Evolutionary conservation across 179 eudicot species (phyloP).

Genomic region (Nepenthes alata): DNA sequence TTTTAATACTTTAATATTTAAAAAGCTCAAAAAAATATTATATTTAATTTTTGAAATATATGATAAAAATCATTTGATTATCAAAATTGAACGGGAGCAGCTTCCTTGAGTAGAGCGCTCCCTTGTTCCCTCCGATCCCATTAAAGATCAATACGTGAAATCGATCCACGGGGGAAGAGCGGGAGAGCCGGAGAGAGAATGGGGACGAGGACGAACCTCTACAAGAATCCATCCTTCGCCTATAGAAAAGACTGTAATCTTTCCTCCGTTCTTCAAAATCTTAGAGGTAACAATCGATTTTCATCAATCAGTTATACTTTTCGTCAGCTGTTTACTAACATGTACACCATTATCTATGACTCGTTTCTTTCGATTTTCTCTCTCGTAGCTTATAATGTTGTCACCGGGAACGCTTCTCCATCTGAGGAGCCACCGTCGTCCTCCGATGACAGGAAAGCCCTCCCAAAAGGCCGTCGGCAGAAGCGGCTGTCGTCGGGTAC

Average conservation of each 20-base stretch:
- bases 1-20: too few species aligned
- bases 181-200: slow-evolving; percentile 12
- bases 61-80: too few species aligned
- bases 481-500: slow-evolving; percentile 9
- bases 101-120: too few species aligned
- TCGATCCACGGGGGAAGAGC: too few species aligned
- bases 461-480: slow-evolving; percentile 33
- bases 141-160: too few species aligned
- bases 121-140: too few species aligned
- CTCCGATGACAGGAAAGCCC: slow-evolving; percentile 4
- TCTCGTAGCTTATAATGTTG: slow-evolving; percentile 42
- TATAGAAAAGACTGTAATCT: slow-evolving; percentile 52
- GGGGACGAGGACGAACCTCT: slow-evolving; percentile 54
- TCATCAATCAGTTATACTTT: neutral
- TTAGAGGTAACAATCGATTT: slow-evolving; percentile 23
- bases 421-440: slow-evolving; percentile 7
- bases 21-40: too few species aligned
- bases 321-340: too few species aligned
- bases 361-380: neutral
- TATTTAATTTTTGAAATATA: too few species aligned
- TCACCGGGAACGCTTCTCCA: slow-evolving; percentile 47
- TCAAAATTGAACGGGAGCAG: too few species aligned
- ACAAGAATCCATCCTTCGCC: slow-evolving; percentile 60
- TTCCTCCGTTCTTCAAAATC: slow-evolving; percentile 60
- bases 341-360: too few species aligned